Percentiles rank a stretch among this genome's conserved stretches.
Evolutionary conservation across 768 basidiomycete species (phyloP).

Genomic region (Naematelia aurantialba): DNA sequence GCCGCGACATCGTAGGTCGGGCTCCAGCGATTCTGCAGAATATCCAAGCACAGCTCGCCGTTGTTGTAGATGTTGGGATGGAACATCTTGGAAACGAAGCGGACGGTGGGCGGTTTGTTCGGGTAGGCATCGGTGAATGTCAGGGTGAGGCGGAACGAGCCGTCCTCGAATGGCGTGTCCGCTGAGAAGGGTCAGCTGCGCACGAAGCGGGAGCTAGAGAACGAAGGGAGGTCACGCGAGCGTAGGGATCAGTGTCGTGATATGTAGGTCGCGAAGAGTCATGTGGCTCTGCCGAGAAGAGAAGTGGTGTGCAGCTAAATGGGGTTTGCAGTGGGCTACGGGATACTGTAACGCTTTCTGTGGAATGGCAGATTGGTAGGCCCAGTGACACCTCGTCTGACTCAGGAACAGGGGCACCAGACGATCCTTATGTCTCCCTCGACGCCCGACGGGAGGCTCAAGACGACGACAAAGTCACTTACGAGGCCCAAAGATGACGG

Average conservation of each 20-base stretch:
- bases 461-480: constrained; percentile 39
- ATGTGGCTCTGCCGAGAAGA: too few relatives aligned
- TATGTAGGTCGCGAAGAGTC: too few relatives aligned
- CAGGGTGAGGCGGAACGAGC: constrained; percentile 92
- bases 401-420: background rate
- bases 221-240: background rate
- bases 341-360: background rate
- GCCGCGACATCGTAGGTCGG: constrained; percentile 99
- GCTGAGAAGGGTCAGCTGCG: constrained; percentile 55
- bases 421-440: too few relatives aligned
- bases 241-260: background rate
- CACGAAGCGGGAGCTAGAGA: background rate
- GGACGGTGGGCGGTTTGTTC: constrained; percentile 95
- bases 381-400: background rate
- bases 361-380: too few relatives aligned
- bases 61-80: constrained; percentile 99
- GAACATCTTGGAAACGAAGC: constrained; percentile 94
- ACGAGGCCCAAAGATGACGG: constrained; percentile 99
- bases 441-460: background rate
- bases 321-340: background rate
- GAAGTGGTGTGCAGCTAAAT: background rate
- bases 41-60: constrained; percentile 96
- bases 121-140: constrained; percentile 98
- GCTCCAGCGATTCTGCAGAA: constrained; percentile 97
- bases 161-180: constrained; percentile 98